A percentile compares a stretch with the other conserved stretches of the same genome.
These are phyloP conservation scores for Lachancea nothofagi DNA, from an alignment of 805 yeast genomes.

Conservation along the genomic window DNA sequence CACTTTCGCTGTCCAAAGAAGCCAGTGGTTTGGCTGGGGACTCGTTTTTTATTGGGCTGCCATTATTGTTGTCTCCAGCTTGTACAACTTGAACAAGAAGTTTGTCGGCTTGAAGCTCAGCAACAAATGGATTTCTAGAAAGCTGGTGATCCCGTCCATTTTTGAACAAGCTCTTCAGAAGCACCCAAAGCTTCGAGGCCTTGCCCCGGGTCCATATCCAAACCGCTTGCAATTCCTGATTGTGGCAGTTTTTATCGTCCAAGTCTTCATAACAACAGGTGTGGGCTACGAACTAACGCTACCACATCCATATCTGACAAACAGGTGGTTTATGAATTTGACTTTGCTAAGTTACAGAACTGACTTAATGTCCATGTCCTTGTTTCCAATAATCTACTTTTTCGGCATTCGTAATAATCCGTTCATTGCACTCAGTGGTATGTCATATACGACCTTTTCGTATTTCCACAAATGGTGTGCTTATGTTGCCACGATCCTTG, in stretches of 20 bases:
- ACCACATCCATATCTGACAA: conserved; percentile 36
- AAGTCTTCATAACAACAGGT: conserved; percentile 30
- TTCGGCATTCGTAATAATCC: conserved; percentile 75
- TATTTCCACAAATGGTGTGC: conserved; percentile 65
- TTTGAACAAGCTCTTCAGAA: conserved; percentile 19
- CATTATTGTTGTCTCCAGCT: conserved; percentile 30
- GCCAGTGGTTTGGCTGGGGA: conserved; percentile 45
- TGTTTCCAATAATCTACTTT: conserved; percentile 53
- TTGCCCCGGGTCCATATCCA: conserved; percentile 29
- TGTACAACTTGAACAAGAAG: conserved; percentile 26
- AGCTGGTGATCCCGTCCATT: conserved; percentile 28
- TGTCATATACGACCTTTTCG: conserved; percentile 55
- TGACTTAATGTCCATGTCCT: conserved; percentile 44
- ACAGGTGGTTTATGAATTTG: conserved; percentile 31
- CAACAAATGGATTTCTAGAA: conserved; percentile 22
- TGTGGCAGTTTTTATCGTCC: conserved; percentile 29
- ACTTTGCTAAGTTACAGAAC: conserved; percentile 49
- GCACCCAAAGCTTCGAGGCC: conserved; percentile 18
- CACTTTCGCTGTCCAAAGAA: conserved; percentile 34
- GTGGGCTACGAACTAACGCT: conserved; percentile 33
- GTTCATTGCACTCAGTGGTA: conserved; percentile 54
- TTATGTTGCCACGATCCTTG: conserved; percentile 43
- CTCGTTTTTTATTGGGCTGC: conserved; percentile 38
- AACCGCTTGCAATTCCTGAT: conserved; percentile 30
- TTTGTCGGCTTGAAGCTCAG: conserved; percentile 25